Percentiles rank a stretch among this genome's conserved stretches.
Evolutionary conservation across 208 protist species (phyloP).

Genomic region (Trypanosomatidae sp.): DNA sequence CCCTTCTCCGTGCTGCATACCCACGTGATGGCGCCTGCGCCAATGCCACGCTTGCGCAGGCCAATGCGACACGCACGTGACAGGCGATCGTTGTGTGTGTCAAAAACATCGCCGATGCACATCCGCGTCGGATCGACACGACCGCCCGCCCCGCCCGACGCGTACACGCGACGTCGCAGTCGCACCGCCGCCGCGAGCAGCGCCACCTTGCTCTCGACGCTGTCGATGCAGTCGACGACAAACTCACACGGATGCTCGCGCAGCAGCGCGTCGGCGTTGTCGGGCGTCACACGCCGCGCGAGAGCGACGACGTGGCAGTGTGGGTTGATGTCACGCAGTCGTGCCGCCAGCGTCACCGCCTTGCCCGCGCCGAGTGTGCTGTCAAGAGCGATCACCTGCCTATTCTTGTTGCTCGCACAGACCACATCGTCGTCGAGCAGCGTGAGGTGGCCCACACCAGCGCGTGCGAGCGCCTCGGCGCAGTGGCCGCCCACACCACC

Average conservation of each 20-base stretch:
- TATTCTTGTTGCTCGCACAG: conserved; percentile 80
- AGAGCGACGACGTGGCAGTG: conserved; percentile 53
- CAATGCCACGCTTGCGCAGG: conserved; percentile 47
- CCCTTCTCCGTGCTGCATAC: conserved; percentile 59
- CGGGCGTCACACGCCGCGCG: conserved; percentile 44
- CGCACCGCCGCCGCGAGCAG: conserved; percentile 47
- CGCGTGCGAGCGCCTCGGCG: conserved; percentile 73
- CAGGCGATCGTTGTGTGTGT: conserved; percentile 68
- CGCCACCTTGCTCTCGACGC: conserved; percentile 76
- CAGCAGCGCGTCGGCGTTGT: conserved; percentile 65
- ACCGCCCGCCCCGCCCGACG: conserved; percentile 75
- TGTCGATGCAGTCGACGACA: conserved; percentile 89
- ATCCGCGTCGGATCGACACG: conserved; percentile 61
- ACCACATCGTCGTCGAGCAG: conserved; percentile 86
- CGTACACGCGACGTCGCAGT: conserved; percentile 43
- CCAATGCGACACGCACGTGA: conserved; percentile 45
- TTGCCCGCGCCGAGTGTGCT: conserved; percentile 81
- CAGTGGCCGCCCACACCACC: conserved; percentile 85
- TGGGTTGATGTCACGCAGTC: conserved; percentile 70
- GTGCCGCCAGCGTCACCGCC: conserved; percentile 52
- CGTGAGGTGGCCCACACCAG: conserved; percentile 78
- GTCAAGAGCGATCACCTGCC: conserved; percentile 83
- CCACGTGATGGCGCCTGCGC: conserved; percentile 33
- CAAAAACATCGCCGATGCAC: conserved; percentile 47
- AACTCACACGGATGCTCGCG: conserved; percentile 61